Evolutionary conservation across 768 basidiomycete species (phyloP).

Genomic region (Rhizopogon sp.): DNA sequence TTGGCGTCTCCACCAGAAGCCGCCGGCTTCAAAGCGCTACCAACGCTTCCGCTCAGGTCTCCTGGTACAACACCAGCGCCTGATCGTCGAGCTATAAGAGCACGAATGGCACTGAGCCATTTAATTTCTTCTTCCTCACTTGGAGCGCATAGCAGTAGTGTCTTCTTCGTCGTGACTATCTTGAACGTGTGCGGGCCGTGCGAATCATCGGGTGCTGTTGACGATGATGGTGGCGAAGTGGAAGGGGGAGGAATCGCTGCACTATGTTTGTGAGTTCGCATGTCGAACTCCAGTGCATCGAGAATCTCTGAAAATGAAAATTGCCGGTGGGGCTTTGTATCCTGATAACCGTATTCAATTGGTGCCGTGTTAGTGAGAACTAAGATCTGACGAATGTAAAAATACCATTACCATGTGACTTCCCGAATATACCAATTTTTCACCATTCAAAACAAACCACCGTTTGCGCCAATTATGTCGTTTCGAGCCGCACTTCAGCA

Average conservation of each 20-base stretch:
- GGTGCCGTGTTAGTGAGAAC: slow-evolving; percentile 6
- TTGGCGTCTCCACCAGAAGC: slow-evolving; percentile 12
- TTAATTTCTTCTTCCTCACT: slow-evolving; percentile 97
- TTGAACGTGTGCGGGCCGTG: slow-evolving; percentile 75
- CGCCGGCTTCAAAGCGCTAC: slow-evolving; percentile 7
- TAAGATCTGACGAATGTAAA: slow-evolving; percentile 8
- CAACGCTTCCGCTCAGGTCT: slow-evolving; percentile 27
- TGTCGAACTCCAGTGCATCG: slow-evolving; percentile 87
- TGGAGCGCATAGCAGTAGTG: slow-evolving; percentile 86
- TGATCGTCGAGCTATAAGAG: slow-evolving; percentile 75
- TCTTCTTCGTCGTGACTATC: slow-evolving; percentile 91
- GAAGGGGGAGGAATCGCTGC: slow-evolving; percentile 26
- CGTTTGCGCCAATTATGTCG: slow-evolving; percentile 94
- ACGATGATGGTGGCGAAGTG: slow-evolving; percentile 29
- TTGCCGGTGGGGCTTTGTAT: slow-evolving; percentile 81
- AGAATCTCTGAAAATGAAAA: slow-evolving; percentile 83
- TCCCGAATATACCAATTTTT: slow-evolving; percentile 81
- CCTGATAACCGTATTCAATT: slow-evolving; percentile 42
- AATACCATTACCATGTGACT: slow-evolving; percentile 85
- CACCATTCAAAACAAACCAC: slow-evolving; percentile 93
- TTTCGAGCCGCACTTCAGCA: slow-evolving; percentile 95
- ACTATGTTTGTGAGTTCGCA: slow-evolving; percentile 49
- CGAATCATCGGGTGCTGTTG: slow-evolving; percentile 31
- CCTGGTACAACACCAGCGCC: slow-evolving; percentile 48
- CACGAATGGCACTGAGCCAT: slow-evolving; percentile 94